These are phyloP conservation scores for Trypanosoma lewisi DNA, from an alignment of 208 protist genomes.

Conservation along the genomic window DNA sequence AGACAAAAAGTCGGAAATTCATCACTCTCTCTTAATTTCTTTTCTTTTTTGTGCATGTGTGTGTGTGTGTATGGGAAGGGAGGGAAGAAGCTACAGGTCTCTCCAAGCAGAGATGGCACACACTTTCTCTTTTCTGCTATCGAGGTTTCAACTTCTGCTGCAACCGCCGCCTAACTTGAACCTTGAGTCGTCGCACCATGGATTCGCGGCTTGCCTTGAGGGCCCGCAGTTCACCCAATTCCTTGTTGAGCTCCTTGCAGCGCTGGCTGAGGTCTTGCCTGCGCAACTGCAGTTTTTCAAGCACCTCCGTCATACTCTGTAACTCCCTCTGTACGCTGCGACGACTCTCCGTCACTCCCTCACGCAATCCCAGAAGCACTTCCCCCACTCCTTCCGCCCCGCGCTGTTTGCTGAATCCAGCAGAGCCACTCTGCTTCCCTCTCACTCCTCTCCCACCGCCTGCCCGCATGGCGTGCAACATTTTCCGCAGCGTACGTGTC, in stretches of 20 bases:
- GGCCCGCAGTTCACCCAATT: conserved; percentile 6
- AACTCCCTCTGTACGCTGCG: conserved; percentile 1
- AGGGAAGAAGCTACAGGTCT: too few species aligned
- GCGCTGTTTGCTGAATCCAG: not conserved
- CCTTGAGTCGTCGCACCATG: conserved; percentile 8
- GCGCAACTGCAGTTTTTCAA: conserved; percentile 1
- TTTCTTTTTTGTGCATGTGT: too few species aligned
- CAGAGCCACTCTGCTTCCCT: not conserved
- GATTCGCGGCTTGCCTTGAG: conserved; percentile 3
- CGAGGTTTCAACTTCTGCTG: not conserved
- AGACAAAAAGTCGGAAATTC: too few species aligned
- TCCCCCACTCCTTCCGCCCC: not conserved
- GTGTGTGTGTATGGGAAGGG: too few species aligned
- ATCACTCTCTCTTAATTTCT: too few species aligned
- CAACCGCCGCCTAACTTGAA: conserved; percentile 1
- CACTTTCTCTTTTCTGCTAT: too few species aligned
- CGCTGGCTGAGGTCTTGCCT: conserved; percentile 6
- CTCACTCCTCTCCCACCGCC: not conserved
- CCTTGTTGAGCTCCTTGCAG: not conserved
- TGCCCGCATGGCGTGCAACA: conserved; percentile 40
- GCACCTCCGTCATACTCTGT: not conserved
- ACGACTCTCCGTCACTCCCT: conserved; percentile 3
- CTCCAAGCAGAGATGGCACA: too few species aligned
- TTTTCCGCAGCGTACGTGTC: conserved; percentile 49
- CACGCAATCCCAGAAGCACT: not conserved